Evolutionary conservation across 2,329 filamentous ascomycete genomes (phyloP).

Genomic region (Ophiostoma sp.): DNA sequence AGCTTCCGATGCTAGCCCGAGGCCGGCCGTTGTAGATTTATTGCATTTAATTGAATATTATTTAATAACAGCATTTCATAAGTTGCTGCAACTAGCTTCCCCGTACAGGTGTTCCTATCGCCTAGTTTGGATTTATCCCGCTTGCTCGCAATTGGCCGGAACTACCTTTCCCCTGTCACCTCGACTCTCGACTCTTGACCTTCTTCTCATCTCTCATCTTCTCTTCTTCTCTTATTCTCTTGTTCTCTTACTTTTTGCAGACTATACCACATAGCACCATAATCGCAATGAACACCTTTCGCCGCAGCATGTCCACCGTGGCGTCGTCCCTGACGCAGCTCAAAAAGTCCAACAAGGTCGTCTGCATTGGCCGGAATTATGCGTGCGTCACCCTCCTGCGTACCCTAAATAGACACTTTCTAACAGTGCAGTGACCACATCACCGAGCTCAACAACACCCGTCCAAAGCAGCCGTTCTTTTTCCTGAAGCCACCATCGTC

Average conservation of each 20-base stretch:
- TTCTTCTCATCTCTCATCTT: neutral
- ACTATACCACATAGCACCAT: neutral
- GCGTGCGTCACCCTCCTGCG: slow-evolving; percentile 53
- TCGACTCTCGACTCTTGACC: neutral
- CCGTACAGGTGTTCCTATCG: neutral
- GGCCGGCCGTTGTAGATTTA: neutral
- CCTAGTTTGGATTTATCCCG: slow-evolving; percentile 1
- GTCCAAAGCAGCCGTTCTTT: slow-evolving; percentile 95
- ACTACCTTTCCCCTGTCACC: neutral
- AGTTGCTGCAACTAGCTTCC: neutral
- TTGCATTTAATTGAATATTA: neutral
- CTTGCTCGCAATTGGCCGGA: slow-evolving; percentile 9
- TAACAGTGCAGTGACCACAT: slow-evolving; percentile 69
- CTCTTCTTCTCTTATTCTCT: neutral
- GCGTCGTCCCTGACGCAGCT: slow-evolving; percentile 36
- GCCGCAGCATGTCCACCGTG: slow-evolving; percentile 36
- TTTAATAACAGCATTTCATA: neutral
- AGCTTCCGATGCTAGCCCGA: slow-evolving; percentile 6
- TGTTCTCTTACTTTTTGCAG: neutral
- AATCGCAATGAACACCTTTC: slow-evolving; percentile 27
- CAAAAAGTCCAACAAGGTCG: slow-evolving; percentile 58
- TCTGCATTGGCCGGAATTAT: slow-evolving; percentile 91
- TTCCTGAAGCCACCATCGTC: slow-evolving; percentile 92
- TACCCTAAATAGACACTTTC: neutral
- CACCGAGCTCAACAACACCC: slow-evolving; percentile 78